These are phyloP conservation scores for Thamnidium elegans DNA, from an alignment of 192 early-diverging fungal species.

Conservation along the genomic window DNA sequence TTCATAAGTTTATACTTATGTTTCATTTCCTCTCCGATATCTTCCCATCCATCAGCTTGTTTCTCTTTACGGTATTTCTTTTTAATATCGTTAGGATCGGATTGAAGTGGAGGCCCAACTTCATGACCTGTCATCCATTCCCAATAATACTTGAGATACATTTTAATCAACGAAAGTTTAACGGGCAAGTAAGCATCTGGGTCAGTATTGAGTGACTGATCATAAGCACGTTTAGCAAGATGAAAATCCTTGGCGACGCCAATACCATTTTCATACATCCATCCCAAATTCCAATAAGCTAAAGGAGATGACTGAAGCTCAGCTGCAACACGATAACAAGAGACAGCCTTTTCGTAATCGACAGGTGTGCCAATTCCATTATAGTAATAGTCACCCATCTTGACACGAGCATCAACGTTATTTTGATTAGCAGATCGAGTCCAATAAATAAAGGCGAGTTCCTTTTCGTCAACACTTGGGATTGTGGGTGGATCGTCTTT, in stretches of 20 bases:
- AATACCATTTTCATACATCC: conserved; percentile 93
- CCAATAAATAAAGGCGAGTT: conserved; percentile 85
- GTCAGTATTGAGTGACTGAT: conserved; percentile 74
- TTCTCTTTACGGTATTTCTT: conserved; percentile 11
- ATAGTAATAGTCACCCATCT: conserved; percentile 92
- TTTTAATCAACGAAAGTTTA: conserved; percentile 68
- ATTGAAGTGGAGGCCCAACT: conserved; percentile 39
- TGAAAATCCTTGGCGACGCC: conserved; percentile 89
- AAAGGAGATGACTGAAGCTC: conserved; percentile 69
- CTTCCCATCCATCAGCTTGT: conserved; percentile 30
- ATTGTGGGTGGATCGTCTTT: background rate
- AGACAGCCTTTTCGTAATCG: conserved; percentile 71
- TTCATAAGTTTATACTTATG: conserved; percentile 30
- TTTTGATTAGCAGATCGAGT: conserved; percentile 92
- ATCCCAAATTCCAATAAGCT: conserved; percentile 96
- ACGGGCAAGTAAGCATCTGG: conserved; percentile 78
- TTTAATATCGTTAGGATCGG: background rate
- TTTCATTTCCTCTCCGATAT: conserved; percentile 39
- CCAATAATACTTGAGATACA: conserved; percentile 65
- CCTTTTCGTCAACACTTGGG: conserved; percentile 25
- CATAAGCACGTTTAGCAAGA: conserved; percentile 92
- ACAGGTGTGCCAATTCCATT: conserved; percentile 71
- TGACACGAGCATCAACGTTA: conserved; percentile 85
- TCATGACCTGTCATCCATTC: conserved; percentile 60
- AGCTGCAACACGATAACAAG: conserved; percentile 83